These are phyloP conservation scores for Arbutus unedo DNA, from an alignment of 148 eudicot species.

Conservation along the genomic window DNA sequence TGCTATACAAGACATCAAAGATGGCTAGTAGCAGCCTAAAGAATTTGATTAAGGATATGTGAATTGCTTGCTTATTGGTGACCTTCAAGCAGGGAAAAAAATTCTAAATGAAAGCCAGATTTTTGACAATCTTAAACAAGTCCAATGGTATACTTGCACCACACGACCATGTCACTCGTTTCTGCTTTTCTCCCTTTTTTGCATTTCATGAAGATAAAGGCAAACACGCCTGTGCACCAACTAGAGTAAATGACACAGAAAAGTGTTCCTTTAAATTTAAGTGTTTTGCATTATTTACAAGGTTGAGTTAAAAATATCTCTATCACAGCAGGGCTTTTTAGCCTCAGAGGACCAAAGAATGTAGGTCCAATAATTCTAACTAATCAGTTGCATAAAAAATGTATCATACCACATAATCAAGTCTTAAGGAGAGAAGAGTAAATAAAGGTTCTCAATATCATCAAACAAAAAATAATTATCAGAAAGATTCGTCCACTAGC, in stretches of 20 bases:
- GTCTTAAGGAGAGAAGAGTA: neutral
- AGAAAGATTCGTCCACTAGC: neutral
- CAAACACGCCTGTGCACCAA: neutral
- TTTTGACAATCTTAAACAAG: neutral
- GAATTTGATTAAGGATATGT: neutral
- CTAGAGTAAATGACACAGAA: neutral
- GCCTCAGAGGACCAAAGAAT: neutral
- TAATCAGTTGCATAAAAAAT: neutral
- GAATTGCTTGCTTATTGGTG: neutral
- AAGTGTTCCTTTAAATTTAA: neutral
- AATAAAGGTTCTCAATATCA: neutral
- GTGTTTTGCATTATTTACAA: neutral
- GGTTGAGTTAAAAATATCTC: neutral
- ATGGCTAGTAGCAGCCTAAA: neutral
- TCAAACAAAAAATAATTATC: neutral
- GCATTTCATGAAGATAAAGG: neutral
- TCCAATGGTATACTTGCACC: neutral
- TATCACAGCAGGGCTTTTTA: neutral
- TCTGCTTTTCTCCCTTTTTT: neutral
- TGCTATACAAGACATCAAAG: neutral
- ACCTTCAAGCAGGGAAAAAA: conserved; percentile 3
- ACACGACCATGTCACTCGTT: neutral
- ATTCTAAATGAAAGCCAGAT: neutral
- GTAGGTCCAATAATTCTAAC: neutral
- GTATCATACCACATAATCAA: neutral